These are phyloP conservation scores for Fraxinus quadrangulata DNA, from an alignment of 257 asterid genomes.

Conservation along the genomic window DNA sequence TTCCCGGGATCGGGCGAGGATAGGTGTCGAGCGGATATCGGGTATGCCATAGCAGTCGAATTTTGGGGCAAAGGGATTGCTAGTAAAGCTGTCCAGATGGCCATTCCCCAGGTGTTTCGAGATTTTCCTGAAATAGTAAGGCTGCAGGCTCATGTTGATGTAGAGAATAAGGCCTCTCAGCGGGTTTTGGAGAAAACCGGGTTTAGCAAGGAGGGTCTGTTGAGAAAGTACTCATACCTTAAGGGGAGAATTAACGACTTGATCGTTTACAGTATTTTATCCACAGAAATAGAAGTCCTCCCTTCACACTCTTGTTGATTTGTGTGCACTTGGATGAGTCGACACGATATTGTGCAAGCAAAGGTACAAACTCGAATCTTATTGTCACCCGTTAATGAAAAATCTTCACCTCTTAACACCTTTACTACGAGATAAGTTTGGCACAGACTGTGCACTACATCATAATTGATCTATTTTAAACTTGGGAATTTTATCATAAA, in stretches of 20 bases:
- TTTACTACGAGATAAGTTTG: too few species aligned
- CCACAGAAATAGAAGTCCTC: conserved; percentile 19
- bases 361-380: neutral
- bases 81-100: conserved; percentile 41
- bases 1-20: conserved; percentile 41
- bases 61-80: conserved; percentile 54
- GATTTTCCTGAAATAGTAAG: conserved; percentile 42
- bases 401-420: too few species aligned
- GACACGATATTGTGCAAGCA: neutral
- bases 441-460: too few species aligned
- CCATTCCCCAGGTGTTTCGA: conserved; percentile 31
- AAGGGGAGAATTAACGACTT: conserved; percentile 43
- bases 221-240: conserved; percentile 43
- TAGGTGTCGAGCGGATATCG: conserved; percentile 45
- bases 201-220: conserved; percentile 43
- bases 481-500: too few species aligned
- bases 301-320: conserved; percentile 14
- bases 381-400: too few species aligned
- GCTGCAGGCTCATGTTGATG: conserved; percentile 38
- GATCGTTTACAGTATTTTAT: conserved; percentile 40
- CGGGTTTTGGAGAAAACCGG: conserved; percentile 51
- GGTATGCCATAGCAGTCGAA: conserved; percentile 40
- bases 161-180: conserved; percentile 48
- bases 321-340: neutral
- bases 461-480: too few species aligned